Evolutionary conservation across 1,284 basidiomycete species (phyloP).

Genomic region (Sporisorium scitamineum): DNA sequence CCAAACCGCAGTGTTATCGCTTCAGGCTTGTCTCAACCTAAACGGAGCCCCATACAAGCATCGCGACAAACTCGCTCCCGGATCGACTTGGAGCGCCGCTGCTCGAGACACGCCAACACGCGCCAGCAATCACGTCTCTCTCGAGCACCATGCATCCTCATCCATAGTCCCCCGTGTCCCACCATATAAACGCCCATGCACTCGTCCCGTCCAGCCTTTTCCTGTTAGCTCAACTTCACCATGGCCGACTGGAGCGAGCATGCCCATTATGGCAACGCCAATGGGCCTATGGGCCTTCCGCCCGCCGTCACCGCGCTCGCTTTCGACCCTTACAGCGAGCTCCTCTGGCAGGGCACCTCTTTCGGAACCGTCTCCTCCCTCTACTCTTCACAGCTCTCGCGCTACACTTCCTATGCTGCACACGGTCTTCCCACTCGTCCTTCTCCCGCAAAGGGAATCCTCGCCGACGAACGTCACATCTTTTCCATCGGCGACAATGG

Average conservation of each 20-base stretch:
- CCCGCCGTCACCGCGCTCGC: slow-evolving; percentile 72
- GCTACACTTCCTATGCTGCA: slow-evolving; percentile 73
- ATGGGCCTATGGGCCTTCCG: slow-evolving; percentile 56
- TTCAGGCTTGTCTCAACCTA: no score
- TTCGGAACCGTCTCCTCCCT: slow-evolving; percentile 81
- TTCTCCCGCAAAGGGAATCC: slow-evolving; percentile 63
- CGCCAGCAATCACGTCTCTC: not conserved
- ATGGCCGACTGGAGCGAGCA: slow-evolving; percentile 67
- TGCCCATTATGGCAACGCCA: slow-evolving; percentile 58
- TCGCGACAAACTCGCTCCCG: no score
- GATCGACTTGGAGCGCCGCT: no score
- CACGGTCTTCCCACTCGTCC: slow-evolving; percentile 74
- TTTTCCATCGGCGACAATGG: slow-evolving; percentile 66
- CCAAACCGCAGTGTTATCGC: no score
- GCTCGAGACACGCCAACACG: not conserved
- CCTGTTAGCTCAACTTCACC: not conserved
- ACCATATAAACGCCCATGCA: not conserved
- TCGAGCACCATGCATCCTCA: not conserved
- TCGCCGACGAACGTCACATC: slow-evolving; percentile 68
- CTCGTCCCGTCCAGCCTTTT: not conserved
- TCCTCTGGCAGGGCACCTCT: slow-evolving; percentile 85
- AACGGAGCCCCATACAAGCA: no score
- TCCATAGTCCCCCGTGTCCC: not conserved
- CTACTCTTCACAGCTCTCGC: slow-evolving; percentile 77
- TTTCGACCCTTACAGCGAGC: slow-evolving; percentile 90